phyloP scores from a whole-genome alignment of 1,139 yeast genomes.

The Trichomonascaceae sp. region DNA sequence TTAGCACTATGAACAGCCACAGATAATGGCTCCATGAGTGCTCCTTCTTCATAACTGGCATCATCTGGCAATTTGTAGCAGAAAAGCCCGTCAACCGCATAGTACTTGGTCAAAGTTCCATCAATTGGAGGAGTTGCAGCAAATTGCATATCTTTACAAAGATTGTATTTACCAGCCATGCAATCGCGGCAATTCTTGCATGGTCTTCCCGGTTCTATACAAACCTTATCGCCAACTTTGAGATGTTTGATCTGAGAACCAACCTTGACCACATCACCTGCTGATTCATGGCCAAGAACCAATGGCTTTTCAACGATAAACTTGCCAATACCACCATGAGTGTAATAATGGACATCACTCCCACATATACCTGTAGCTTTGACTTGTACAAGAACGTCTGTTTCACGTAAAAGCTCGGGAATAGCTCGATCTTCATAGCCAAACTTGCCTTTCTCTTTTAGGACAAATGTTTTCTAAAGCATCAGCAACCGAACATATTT shows the following conservation, averaged over 20 bases:
- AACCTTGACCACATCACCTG: conserved; percentile 63
- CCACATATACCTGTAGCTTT: conserved; percentile 85
- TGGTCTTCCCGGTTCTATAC: conserved; percentile 82
- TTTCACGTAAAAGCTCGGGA: conserved; percentile 56
- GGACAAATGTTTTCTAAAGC: conserved; percentile 44
- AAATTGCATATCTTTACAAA: conserved; percentile 77
- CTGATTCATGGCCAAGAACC: conserved; percentile 61
- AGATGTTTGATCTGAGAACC: conserved; percentile 51
- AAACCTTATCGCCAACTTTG: conserved; percentile 38
- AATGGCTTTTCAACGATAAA: conserved; percentile 29
- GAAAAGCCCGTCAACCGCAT: conserved; percentile 75
- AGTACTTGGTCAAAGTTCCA: conserved; percentile 67
- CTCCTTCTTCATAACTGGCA: conserved; percentile 78
- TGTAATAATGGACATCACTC: conserved; percentile 77
- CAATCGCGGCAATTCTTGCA: conserved; percentile 9
- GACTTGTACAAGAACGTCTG: conserved; percentile 68
- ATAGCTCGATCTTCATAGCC: conserved; percentile 58
- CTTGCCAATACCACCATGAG: conserved; percentile 70
- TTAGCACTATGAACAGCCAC: conserved; percentile 83
- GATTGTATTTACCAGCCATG: conserved; percentile 72
- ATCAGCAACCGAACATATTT: not conserved
- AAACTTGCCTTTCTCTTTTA: conserved; percentile 59
- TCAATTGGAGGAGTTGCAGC: conserved; percentile 83
- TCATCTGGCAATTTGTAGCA: conserved; percentile 72
- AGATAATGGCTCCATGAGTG: conserved; percentile 79